A percentile compares a stretch with the other conserved stretches of the same genome.
phyloP scores from a whole-genome alignment of 768 basidiomycete species.

The Suillus occidentalis region DNA sequence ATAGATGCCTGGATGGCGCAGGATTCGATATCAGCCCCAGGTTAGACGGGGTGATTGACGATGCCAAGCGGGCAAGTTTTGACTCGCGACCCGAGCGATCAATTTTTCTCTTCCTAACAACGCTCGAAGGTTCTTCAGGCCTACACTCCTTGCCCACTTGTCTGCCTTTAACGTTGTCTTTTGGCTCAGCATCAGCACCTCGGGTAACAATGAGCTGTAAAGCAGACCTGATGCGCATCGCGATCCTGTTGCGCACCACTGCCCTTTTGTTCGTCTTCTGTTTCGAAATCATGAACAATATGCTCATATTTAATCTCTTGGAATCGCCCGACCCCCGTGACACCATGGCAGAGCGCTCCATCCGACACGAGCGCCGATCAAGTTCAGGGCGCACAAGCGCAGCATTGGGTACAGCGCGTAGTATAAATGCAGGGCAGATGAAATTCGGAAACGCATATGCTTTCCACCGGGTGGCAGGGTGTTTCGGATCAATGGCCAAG shows the following conservation, averaged over 20 bases:
- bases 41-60: background rate
- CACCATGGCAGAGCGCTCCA: background rate
- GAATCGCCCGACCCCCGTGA: background rate
- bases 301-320: conserved; percentile 2
- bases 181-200: background rate
- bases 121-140: background rate
- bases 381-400: conserved; percentile 6
- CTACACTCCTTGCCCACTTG: background rate
- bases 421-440: conserved; percentile 2
- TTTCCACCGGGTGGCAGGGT: conserved; percentile 9
- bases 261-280: conserved; percentile 10
- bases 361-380: background rate
- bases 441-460: conserved; percentile 1
- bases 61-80: background rate
- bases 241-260: conserved; percentile 8
- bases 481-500: background rate
- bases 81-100: background rate
- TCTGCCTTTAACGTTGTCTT: background rate
- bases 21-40: background rate
- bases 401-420: conserved; percentile 10
- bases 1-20: background rate
- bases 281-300: conserved; percentile 9
- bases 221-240: conserved; percentile 7
- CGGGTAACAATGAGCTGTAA: conserved; percentile 6
- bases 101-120: background rate